Evolutionary conservation across 345 rosid genomes (phyloP), one percentile per base, ranked within the genome.

Genomic region (Eucalyptus virginea): DNA sequence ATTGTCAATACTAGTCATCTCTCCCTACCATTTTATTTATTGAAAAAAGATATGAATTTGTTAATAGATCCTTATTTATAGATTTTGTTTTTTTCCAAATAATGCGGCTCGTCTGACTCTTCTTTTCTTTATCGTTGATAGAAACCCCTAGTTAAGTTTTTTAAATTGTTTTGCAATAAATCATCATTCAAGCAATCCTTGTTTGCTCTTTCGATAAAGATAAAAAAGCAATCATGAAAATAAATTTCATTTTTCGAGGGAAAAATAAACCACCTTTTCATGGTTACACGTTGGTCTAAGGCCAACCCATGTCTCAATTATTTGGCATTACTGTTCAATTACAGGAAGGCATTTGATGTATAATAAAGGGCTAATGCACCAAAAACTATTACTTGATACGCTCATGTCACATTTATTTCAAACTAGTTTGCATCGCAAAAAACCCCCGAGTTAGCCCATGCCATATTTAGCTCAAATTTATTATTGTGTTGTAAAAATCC

Each of bases 361-460:
- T 28, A 13, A 62, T 62, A 62, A 62, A 28, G 15, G 69, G 32
- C 69, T 51, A 51, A 51, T 51, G 56, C 56, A 18, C 9, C 56
- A 51, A 51, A 51, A 51, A 18, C 56, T 18, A 0, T 9, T 0
- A 18, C 4, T 19, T 19, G 24, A 52, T 52, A 2, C 0, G 1
- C 56, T 52, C 2, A 19, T 52, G 10, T 52, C 10, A 5, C 5
- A 52, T 19, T 52, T 52, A 1, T 52, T 52, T 52, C 24, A 52
- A 52, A 52, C 1, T 52, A 2, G 23, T 52, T 52, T 52, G 24
- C 56, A 52, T 52, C 0, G 0, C 56, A 19, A 8, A 52, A 52
- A 52, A 19, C 2, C 10, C 24, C 24, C 0, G 4, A 52, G 9
- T 52, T 18, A 52, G 24, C 4, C 56, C 56, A 52, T 7, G 56